Evolutionary conservation across 2,329 filamentous ascomycete genomes (phyloP).

Genomic region (Trichoderma sp.): DNA sequence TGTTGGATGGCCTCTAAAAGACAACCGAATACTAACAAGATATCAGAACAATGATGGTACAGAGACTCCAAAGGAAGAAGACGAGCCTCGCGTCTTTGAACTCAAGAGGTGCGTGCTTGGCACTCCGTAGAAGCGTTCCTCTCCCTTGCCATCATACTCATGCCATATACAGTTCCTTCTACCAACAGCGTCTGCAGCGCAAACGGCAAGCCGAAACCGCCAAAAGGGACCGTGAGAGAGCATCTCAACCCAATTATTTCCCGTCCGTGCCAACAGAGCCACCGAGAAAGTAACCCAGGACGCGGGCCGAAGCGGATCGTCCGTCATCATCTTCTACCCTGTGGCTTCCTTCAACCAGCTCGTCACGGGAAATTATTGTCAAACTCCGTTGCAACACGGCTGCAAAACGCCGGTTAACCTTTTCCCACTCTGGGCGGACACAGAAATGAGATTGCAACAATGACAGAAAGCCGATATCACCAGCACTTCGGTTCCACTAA

Average conservation of each 20-base stretch:
- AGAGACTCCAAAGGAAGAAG: conserved; percentile 49
- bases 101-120: conserved; percentile 67
- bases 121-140: background rate
- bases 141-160: background rate
- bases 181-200: conserved; percentile 77
- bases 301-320: background rate
- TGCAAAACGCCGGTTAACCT: background rate
- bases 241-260: conserved; percentile 76
- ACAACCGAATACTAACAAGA: conserved; percentile 29
- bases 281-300: conserved; percentile 34
- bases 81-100: conserved; percentile 76
- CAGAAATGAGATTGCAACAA: background rate
- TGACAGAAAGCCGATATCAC: background rate
- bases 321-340: background rate
- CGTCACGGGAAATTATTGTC: background rate
- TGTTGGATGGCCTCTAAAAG: background rate
- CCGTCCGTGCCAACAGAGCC: conserved; percentile 74
- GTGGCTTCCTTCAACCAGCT: background rate
- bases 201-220: conserved; percentile 54
- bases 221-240: conserved; percentile 74
- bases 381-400: background rate
- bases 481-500: background rate
- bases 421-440: background rate
- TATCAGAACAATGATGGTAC: conserved; percentile 24
- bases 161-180: conserved; percentile 63